Base-by-base conservation (phyloP, 176 grass and related monocot species). In the Coix lacrymajobi region DNA sequence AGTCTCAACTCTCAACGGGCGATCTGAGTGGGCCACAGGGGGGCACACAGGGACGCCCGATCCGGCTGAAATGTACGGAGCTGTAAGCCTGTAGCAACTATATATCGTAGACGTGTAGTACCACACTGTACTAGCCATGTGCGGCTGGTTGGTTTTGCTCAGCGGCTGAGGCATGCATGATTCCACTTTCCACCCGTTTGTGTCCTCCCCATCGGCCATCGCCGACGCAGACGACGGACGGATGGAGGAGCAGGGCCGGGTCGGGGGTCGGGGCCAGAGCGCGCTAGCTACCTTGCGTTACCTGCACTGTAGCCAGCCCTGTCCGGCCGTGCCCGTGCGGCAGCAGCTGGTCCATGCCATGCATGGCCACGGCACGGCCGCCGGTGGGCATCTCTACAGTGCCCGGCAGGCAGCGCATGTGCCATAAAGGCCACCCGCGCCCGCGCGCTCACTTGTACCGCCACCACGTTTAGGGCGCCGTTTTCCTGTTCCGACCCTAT, bases 401-500 rank as follows among this genome's bases (percentile, higher is more conserved):
- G 40, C 15, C 39, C 9, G 19, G 19, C 66, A 62, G 73, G 29
- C 40, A 24, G 5, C 14, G 62, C 87, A 85, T 89, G 87, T 77
- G 87, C 77, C 49, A 63, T 85, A 62, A 87, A 76, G 4, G 11
- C 15, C 68, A 30, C 38, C 75, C 63, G 38, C 64, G 49, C 49
- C 19, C 19, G 52, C 49, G 40, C 73, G 25, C n/a, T 66, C 62
- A 9, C 58, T 32, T 66, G 71, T 69, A 62, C 40, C 57, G 14
- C 33, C 51, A 15, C 9, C 52, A 33, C 19, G 44, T 40, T 40
- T 40, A 40, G 9, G 39, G 39, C 39, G 41, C 41, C 16, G 48
- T 51, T 51, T 51, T 5, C 48, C 16, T 51, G 48, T 51, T 20
- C 22, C 22, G 22, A n/a, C 33, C 31, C 30, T 63, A 32, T 15